Percentiles rank a stretch among this genome's conserved stretches.
These are phyloP conservation scores for Neurospora sublineolata DNA, from an alignment of 495 filamentous ascomycete genomes.

Conservation along the genomic window DNA sequence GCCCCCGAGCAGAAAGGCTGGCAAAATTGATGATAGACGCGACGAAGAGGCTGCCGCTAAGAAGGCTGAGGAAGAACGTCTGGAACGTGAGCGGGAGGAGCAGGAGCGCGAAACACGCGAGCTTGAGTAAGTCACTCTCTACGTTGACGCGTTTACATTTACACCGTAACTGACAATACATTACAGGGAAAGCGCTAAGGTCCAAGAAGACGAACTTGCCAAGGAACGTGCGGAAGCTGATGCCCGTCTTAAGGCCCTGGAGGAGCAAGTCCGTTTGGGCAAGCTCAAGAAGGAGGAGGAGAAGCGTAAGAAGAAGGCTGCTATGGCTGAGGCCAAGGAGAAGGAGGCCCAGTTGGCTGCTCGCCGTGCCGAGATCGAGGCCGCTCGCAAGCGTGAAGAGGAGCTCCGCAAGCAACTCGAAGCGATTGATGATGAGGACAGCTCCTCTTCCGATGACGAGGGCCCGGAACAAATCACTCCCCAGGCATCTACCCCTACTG, in stretches of 20 bases:
- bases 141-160: not conserved
- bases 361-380: conserved; percentile 86
- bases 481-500: conserved; percentile 70
- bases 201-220: conserved; percentile 67
- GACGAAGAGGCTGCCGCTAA: conserved; percentile 43
- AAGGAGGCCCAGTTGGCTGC: conserved; percentile 76
- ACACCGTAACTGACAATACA: conserved; percentile 17
- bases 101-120: conserved; percentile 62
- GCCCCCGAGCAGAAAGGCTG: conserved; percentile 66
- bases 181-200: conserved; percentile 59
- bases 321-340: conserved; percentile 72
- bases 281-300: conserved; percentile 97
- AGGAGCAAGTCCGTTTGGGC: conserved; percentile 86
- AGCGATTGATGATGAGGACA: conserved; percentile 64
- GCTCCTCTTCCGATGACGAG: conserved; percentile 79
- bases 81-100: conserved; percentile 60
- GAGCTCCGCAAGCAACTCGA: conserved; percentile 82
- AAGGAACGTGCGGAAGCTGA: conserved; percentile 71
- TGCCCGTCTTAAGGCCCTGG: conserved; percentile 73
- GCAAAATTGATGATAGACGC: conserved; percentile 39
- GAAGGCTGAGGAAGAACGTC: conserved; percentile 42
- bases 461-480: conserved; percentile 71
- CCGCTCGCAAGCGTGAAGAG: conserved; percentile 74
- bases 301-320: conserved; percentile 80
- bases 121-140: conserved; percentile 63